Evolutionary conservation across 2,329 filamentous ascomycete genomes (phyloP).

Genomic region (Chaetothyriales sp.): DNA sequence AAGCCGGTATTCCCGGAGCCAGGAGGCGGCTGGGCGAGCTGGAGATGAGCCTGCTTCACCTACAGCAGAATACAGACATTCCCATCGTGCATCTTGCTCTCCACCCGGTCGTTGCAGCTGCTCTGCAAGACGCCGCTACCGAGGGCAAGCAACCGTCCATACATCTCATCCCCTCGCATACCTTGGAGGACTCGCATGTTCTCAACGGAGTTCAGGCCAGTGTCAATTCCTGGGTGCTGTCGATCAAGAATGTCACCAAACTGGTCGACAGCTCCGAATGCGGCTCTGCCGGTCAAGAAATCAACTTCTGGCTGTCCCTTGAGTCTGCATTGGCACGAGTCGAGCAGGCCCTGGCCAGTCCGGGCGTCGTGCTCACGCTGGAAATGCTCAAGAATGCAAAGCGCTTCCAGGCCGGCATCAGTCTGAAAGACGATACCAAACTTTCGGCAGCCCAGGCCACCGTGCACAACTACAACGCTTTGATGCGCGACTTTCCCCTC

Average conservation of each 20-base stretch:
- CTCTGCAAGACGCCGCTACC: slow-evolving; percentile 60
- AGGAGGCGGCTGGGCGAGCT: slow-evolving; percentile 95
- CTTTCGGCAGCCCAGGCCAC: slow-evolving; percentile 90
- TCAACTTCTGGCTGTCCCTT: slow-evolving; percentile 98
- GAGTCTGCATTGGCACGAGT: slow-evolving; percentile 85
- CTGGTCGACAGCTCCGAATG: slow-evolving; percentile 62
- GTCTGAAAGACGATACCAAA: slow-evolving; percentile 89
- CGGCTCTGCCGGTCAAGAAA: slow-evolving; percentile 82
- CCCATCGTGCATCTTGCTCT: slow-evolving; percentile 77
- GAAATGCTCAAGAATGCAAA: slow-evolving; percentile 95
- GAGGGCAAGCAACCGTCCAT: slow-evolving; percentile 55
- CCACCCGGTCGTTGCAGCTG: slow-evolving; percentile 74
- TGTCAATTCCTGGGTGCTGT: slow-evolving; percentile 97
- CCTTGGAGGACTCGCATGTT: slow-evolving; percentile 80
- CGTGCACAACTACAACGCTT: slow-evolving; percentile 95
- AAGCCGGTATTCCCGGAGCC: slow-evolving; percentile 89
- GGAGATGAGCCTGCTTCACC: slow-evolving; percentile 73
- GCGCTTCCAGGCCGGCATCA: slow-evolving; percentile 92
- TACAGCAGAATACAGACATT: slow-evolving; percentile 97
- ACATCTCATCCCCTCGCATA: slow-evolving; percentile 57
- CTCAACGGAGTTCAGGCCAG: slow-evolving; percentile 86
- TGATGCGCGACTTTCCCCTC: slow-evolving; percentile 95
- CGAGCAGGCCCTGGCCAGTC: slow-evolving; percentile 71
- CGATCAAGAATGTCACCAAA: slow-evolving; percentile 91
- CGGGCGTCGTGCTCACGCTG: slow-evolving; percentile 78